Evolutionary conservation across 306 rosid species (phyloP).

Genomic region (Bauhinia variegata): DNA sequence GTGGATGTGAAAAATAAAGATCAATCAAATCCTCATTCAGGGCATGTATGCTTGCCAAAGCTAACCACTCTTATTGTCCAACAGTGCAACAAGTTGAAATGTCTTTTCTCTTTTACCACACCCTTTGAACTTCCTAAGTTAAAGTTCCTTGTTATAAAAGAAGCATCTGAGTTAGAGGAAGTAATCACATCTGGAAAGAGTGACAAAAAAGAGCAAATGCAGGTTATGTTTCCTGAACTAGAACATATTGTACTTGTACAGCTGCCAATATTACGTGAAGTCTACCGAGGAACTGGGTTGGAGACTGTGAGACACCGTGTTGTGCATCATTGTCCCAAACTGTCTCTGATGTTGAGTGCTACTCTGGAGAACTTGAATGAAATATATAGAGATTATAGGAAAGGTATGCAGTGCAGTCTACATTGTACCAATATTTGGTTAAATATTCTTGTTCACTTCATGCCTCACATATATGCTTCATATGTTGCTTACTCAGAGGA

Average conservation of each 20-base stretch:
- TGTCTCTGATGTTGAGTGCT: background rate
- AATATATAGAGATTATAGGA: too few species aligned
- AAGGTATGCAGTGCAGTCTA: too few species aligned
- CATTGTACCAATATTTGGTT: too few species aligned
- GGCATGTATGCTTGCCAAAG: slow-evolving; percentile 12
- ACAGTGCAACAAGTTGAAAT: background rate
- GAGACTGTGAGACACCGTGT: background rate
- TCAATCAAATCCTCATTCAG: background rate
- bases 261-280: background rate
- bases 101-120: background rate
- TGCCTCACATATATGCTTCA: too few species aligned
- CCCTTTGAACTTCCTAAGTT: background rate
- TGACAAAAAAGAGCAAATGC: background rate
- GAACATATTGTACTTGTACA: background rate
- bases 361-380: background rate
- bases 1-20: background rate
- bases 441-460: too few species aligned
- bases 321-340: background rate
- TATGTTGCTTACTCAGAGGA: too few species aligned
- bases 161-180: background rate
- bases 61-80: background rate
- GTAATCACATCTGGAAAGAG: background rate
- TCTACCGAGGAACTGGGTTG: background rate
- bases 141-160: background rate
- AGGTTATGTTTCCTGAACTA: background rate